Evolutionary conservation across 345 rosid genomes (phyloP).

Genomic region (Arabidopsis arenosa): DNA sequence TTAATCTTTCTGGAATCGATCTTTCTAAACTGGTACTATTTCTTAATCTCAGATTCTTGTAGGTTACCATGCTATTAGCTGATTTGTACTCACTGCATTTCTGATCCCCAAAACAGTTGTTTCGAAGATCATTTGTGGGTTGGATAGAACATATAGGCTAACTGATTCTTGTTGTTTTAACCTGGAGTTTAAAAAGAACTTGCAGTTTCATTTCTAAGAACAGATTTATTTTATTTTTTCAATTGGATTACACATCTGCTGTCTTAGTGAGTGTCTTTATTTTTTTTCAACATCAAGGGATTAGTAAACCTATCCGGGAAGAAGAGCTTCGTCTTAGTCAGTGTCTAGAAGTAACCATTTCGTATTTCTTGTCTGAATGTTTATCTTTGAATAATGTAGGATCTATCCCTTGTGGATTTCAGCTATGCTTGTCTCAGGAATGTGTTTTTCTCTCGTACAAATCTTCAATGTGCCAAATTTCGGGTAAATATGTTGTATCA

Average conservation of each 20-base stretch:
- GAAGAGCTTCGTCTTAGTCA: constrained; percentile 8
- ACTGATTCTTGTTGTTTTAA: background rate
- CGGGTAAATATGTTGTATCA: constrained; percentile 56
- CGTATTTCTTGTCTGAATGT: constrained; percentile 12
- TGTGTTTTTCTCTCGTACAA: constrained; percentile 91
- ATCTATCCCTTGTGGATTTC: constrained; percentile 82
- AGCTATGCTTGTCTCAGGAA: constrained; percentile 84
- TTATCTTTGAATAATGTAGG: constrained; percentile 55
- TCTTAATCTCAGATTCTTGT: constrained; percentile 31
- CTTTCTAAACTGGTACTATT: constrained; percentile 87
- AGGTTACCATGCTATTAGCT: constrained; percentile 4
- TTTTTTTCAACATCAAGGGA: background rate
- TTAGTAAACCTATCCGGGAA: background rate
- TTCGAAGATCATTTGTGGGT: constrained; percentile 6
- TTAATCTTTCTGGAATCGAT: constrained; percentile 89
- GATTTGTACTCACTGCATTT: background rate
- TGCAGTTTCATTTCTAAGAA: background rate
- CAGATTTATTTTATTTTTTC: background rate
- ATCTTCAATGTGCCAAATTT: constrained; percentile 85
- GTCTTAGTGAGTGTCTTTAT: background rate
- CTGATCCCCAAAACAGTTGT: constrained; percentile 7
- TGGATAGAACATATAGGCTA: background rate
- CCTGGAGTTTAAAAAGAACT: background rate
- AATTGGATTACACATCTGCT: background rate
- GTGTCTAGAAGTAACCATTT: background rate